phyloP scores from a whole-genome alignment of 73 alveolate species.

The Stentor roeselii region DNA sequence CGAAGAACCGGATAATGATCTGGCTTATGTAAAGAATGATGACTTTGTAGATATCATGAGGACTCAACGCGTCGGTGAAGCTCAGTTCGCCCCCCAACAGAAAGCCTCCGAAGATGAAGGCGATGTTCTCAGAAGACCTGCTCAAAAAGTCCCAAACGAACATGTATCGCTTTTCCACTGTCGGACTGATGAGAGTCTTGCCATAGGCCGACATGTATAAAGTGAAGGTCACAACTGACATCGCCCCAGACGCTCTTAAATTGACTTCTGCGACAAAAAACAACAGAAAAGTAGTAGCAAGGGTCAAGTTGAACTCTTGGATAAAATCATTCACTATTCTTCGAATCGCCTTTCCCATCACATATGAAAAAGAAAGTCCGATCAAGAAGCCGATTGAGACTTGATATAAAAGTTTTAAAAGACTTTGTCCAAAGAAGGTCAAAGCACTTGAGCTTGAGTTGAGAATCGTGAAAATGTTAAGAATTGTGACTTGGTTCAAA shows the following conservation, averaged over 20 bases:
- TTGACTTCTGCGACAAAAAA: conserved; percentile 41
- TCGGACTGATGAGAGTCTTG: conserved; percentile 27
- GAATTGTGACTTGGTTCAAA: conserved; percentile 43
- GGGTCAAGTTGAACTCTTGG: conserved; percentile 40
- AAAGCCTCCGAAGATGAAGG: conserved; percentile 38
- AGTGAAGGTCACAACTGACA: conserved; percentile 38
- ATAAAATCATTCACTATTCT: conserved; percentile 39
- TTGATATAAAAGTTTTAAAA: conserved; percentile 23
- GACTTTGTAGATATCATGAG: conserved; percentile 28
- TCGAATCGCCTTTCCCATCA: conserved; percentile 30
- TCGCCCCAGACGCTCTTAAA: conserved; percentile 30
- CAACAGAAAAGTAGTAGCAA: conserved; percentile 30
- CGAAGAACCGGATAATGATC: conserved; percentile 28
- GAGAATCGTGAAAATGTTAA: conserved; percentile 31
- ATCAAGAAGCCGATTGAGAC: conserved; percentile 36
- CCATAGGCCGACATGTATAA: conserved; percentile 42
- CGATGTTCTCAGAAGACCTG: conserved; percentile 28
- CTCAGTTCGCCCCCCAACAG: conserved; percentile 27
- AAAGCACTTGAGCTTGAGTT: conserved; percentile 25
- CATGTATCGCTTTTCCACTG: conserved; percentile 31
- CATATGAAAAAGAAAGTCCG: conserved; percentile 30
- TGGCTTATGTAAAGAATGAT: conserved; percentile 35
- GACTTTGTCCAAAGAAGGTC: conserved; percentile 25
- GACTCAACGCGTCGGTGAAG: not conserved
- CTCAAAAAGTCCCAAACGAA: conserved; percentile 28